Evolutionary conservation across 2,329 filamentous ascomycete genomes (phyloP).

Genomic region (Conoideocrella luteorostrata): DNA sequence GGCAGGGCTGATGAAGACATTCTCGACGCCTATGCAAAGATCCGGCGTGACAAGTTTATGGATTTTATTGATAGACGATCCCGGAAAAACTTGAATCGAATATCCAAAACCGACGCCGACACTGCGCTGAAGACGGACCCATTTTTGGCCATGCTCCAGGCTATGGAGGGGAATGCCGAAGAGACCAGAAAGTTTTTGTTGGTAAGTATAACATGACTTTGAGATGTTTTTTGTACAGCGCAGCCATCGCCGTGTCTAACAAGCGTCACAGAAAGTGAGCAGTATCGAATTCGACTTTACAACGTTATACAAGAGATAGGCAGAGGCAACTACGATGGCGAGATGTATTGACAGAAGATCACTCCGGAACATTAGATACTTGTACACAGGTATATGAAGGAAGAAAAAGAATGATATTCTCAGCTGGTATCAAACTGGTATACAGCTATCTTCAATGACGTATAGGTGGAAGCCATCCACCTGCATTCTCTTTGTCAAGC

Average conservation of each 20-base stretch:
- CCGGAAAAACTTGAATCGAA: slow-evolving; percentile 8
- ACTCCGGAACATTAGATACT: background rate
- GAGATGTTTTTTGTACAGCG: too few species aligned
- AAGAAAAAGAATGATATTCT: too few species aligned
- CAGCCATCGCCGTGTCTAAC: too few species aligned
- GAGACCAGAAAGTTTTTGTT: slow-evolving; percentile 8
- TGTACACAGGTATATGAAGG: background rate
- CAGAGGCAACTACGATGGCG: background rate
- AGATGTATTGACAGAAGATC: too few species aligned
- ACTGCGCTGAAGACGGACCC: slow-evolving; percentile 5
- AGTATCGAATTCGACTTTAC: slow-evolving; percentile 13
- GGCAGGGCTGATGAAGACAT: slow-evolving; percentile 31
- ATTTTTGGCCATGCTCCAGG: slow-evolving; percentile 8
- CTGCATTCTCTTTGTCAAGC: too few species aligned
- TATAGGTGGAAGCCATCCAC: too few species aligned
- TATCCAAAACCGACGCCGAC: slow-evolving; percentile 3
- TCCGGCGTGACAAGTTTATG: slow-evolving; percentile 29
- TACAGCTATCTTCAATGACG: too few species aligned
- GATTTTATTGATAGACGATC: slow-evolving; percentile 9
- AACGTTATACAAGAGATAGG: background rate
- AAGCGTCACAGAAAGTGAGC: slow-evolving; percentile 6
- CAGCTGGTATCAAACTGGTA: too few species aligned
- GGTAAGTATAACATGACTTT: slow-evolving; percentile 1
- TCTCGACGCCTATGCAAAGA: slow-evolving; percentile 31
- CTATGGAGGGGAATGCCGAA: slow-evolving; percentile 8